Percentiles rank a stretch among this genome's conserved stretches.
phyloP scores from a whole-genome alignment of 768 basidiomycete genomes.

The Amanita muscaria region DNA sequence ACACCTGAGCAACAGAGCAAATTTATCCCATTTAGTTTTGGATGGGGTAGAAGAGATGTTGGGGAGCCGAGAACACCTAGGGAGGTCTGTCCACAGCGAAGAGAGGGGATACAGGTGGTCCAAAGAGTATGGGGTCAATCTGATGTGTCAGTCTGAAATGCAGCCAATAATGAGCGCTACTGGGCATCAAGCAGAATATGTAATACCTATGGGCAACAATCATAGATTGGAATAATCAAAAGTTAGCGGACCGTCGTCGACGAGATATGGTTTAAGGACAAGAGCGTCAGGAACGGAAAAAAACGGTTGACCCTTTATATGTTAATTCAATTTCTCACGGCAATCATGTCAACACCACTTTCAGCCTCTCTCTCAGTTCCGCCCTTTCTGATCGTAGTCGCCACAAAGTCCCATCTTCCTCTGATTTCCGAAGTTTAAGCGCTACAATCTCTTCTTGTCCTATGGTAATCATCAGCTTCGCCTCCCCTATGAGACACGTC shows the following conservation, averaged over 20 bases:
- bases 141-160: constrained; percentile 37
- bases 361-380: constrained; percentile 34
- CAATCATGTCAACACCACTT: constrained; percentile 25
- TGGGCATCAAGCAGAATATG: constrained; percentile 11
- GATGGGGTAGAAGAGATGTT: constrained; percentile 13
- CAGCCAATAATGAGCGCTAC: constrained; percentile 7
- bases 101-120: constrained; percentile 49
- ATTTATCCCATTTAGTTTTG: constrained; percentile 47
- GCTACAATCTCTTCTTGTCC: constrained; percentile 17
- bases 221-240: constrained; percentile 38
- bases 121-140: constrained; percentile 50
- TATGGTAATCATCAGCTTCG: not conserved
- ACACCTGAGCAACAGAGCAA: constrained; percentile 26
- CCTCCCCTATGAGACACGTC: constrained; percentile 2
- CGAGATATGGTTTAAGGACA: constrained; percentile 10
- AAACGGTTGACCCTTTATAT: not conserved
- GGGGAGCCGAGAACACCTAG: constrained; percentile 36
- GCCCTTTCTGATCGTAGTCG: constrained; percentile 47
- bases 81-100: constrained; percentile 73
- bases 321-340: constrained; percentile 5
- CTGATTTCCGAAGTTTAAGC: constrained; percentile 48
- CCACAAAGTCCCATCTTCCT: constrained; percentile 70
- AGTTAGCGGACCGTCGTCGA: constrained; percentile 10
- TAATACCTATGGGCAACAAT: constrained; percentile 34
- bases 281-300: constrained; percentile 1